Conservation (phyloP, 768 basidiomycete species). For the Pseudohyphozyma bogoriensis region DNA sequence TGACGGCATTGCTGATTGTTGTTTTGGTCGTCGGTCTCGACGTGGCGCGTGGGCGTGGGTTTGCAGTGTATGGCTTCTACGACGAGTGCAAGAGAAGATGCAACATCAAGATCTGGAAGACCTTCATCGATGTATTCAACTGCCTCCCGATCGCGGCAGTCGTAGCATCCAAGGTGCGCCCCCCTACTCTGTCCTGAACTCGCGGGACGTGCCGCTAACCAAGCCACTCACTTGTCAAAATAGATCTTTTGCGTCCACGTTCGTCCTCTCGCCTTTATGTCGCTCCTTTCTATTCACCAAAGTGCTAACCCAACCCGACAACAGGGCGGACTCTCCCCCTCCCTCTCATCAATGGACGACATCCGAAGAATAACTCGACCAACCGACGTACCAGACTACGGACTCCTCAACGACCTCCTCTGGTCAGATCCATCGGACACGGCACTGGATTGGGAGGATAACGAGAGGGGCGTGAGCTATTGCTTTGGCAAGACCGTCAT, state of each 20-base stretch:
- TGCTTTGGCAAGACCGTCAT: constrained; percentile 98
- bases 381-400: constrained; percentile 97
- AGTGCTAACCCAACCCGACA: constrained; percentile 41
- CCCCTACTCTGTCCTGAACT: no score
- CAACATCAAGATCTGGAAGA: constrained; percentile 99
- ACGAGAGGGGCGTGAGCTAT: constrained; percentile 96
- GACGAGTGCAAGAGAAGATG: constrained; percentile 99
- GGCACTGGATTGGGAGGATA: constrained; percentile 97
- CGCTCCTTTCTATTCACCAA: neutral
- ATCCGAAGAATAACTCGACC: constrained; percentile 96
- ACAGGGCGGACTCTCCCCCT: constrained; percentile 65
- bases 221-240: no score
- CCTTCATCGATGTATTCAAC: constrained; percentile 99
- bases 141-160: constrained; percentile 96
- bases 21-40: neutral
- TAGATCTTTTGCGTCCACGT: constrained; percentile 95
- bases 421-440: constrained; percentile 99
- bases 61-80: constrained; percentile 92
- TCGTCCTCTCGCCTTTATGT: neutral
- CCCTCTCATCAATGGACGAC: constrained; percentile 91
- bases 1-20: no score
- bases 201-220: no score
- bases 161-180: constrained; percentile 97
- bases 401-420: constrained; percentile 86
- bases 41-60: neutral